Conservation (phyloP, 306 rosid genomes). For the Rosa multiflora region DNA sequence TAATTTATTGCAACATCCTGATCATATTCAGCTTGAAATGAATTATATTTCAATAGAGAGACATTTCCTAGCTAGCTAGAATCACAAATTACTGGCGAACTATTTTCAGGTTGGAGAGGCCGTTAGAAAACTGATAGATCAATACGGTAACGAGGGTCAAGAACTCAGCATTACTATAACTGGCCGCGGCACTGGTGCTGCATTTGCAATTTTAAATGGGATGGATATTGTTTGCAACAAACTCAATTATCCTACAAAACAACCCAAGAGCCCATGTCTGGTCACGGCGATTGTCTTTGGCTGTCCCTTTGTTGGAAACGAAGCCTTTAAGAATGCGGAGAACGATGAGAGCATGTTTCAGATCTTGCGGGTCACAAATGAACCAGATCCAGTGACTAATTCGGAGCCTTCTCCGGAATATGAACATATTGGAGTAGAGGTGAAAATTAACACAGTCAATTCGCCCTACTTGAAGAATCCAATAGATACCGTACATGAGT, state of each 20-base stretch:
- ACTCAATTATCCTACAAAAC: not conserved
- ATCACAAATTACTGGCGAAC: not conserved
- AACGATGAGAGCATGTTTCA: not conserved
- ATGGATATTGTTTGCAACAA: not conserved
- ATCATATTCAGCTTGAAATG: too few species aligned
- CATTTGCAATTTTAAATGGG: not conserved
- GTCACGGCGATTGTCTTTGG: conserved; percentile 5
- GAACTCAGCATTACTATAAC: not conserved
- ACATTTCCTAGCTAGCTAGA: too few species aligned
- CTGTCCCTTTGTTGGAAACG: conserved; percentile 3
- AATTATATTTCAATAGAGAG: too few species aligned
- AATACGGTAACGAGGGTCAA: not conserved
- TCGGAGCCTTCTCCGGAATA: not conserved
- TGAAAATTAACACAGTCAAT: not conserved
- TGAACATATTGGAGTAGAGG: not conserved
- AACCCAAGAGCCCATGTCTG: not conserved
- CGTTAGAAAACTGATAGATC: not conserved
- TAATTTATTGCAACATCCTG: too few species aligned
- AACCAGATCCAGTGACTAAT: not conserved
- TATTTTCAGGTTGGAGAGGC: not conserved
- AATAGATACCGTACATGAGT: too few species aligned
- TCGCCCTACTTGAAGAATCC: conserved; percentile 3
- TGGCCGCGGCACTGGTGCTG: conserved; percentile 3
- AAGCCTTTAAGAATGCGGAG: too few species aligned
- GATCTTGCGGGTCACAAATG: not conserved